Conservation (phyloP, 345 rosid species). For the Eucalyptus caleyi region DNA sequence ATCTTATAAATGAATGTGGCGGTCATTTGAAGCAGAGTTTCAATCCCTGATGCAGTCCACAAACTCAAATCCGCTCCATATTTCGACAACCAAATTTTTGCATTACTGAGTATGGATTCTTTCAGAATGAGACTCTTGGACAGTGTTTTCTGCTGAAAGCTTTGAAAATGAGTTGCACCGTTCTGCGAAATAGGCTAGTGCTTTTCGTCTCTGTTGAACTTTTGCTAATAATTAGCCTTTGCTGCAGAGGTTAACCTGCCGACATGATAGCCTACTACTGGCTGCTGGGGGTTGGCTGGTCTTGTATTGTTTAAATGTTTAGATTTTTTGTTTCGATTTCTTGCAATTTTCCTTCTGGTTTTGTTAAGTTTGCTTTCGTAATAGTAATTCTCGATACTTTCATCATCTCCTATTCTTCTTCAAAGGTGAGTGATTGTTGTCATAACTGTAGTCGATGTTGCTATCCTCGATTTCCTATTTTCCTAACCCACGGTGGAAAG, state of each 20-base stretch:
- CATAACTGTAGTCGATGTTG: not conserved
- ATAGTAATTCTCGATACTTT: not conserved
- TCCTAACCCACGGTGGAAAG: not conserved
- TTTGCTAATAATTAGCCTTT: not conserved
- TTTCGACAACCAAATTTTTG: not conserved
- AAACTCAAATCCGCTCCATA: not conserved
- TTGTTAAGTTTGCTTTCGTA: not conserved
- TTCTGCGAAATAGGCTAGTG: not conserved
- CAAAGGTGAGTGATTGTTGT: not conserved
- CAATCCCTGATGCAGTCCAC: not conserved
- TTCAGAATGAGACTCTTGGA: not conserved
- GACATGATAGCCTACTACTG: not conserved
- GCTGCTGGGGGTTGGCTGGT: not conserved
- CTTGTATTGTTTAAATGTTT: not conserved
- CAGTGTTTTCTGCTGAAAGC: not conserved
- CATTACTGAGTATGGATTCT: not conserved
- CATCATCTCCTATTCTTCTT: not conserved
- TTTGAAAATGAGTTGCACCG: not conserved
- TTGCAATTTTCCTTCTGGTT: not conserved
- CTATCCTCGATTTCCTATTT: not conserved
- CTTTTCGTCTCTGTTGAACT: not conserved
- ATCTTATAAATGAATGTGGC: not conserved
- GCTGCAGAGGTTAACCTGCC: not conserved
- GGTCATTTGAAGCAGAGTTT: not conserved
- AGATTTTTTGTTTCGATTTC: not conserved